phyloP scores from a whole-genome alignment of 192 early-diverging fungal genomes.

The Backusella tarrabulga region DNA sequence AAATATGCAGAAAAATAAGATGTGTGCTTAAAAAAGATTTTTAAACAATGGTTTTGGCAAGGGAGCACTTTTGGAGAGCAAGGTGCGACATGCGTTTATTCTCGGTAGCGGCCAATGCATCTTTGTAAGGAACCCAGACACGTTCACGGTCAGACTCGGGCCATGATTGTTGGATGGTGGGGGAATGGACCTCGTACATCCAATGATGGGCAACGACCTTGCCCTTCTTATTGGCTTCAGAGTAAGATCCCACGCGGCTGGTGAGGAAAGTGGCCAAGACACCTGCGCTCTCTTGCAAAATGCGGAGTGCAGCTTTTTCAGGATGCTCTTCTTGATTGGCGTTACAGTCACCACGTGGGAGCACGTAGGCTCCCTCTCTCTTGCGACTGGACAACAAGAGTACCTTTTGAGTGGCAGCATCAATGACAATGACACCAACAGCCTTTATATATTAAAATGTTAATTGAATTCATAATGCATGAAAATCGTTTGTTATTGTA shows the following conservation, averaged over 20 bases:
- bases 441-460: neutral
- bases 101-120: slow-evolving; percentile 8
- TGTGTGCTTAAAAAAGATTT: neutral
- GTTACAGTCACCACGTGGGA: slow-evolving; percentile 29
- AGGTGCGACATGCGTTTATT: slow-evolving; percentile 17
- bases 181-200: slow-evolving; percentile 31
- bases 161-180: slow-evolving; percentile 9
- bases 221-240: slow-evolving; percentile 34
- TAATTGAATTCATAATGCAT: neutral
- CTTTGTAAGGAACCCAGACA: slow-evolving; percentile 21
- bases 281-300: slow-evolving; percentile 23
- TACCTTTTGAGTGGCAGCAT: slow-evolving; percentile 13
- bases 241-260: slow-evolving; percentile 21
- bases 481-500: neutral
- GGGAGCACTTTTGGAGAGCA: slow-evolving; percentile 19
- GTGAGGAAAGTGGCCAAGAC: slow-evolving; percentile 1
- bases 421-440: slow-evolving; percentile 29
- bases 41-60: neutral
- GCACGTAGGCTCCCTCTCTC: slow-evolving; percentile 22
- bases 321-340: slow-evolving; percentile 20
- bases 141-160: slow-evolving; percentile 16
- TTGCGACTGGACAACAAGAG: slow-evolving; percentile 28
- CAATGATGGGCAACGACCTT: slow-evolving; percentile 31
- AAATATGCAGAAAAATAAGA: neutral
- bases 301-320: slow-evolving; percentile 28